Base-by-base conservation (phyloP, 768 basidiomycete species). In the Kwoniella bestiolae region DNA sequence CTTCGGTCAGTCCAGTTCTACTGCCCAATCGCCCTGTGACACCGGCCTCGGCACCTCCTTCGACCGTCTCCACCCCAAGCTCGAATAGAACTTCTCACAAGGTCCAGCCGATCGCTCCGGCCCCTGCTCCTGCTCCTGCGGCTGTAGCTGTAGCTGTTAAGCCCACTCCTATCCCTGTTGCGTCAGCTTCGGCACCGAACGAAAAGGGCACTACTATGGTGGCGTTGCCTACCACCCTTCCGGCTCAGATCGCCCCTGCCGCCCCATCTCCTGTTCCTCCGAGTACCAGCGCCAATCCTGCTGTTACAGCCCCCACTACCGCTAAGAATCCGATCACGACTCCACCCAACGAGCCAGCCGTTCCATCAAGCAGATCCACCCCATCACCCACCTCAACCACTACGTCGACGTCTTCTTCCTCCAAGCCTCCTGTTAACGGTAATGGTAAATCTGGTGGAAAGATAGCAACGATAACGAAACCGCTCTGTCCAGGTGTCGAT, bases 401-500 rank as follows among this genome's bases (percentile, higher is more conserved):
- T 5, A 18, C 49, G 6, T 49, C 58, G 5, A 45, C 25, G 9
- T 16, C 65, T 34, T 45, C 56, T 32, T 7, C 23, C 23, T 45
- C 41, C 47, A 35, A 31, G 56, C 38, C 50, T 46, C 47, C 34
- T 12, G 56, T 25, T 14, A 44, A 28, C 41, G 41, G 41, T 32
- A 35, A 35, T 31, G 38, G 29, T 18, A 63, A 55, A 49, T 44
- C 50, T 25, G 50, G 51, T 52, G 56, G 53, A 6, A 65, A 58
- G 56, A 25, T 65, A 29, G 49, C 63, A 7, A 59, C 63, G 16
- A 59, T 65, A 11, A 65, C 56, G 44, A 73, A 69, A 31, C 53
- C 60, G 6, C 34, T 74, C 21, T 71, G 72, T 55, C 62, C 69
- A 18, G 75, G 73, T 16, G 66, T 77, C 1, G 66, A 66, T 23